Evolutionary conservation across 2,329 filamentous ascomycete genomes (phyloP), one percentile per base, ranked within the genome.

Genomic region (Talaromyces sp.): DNA sequence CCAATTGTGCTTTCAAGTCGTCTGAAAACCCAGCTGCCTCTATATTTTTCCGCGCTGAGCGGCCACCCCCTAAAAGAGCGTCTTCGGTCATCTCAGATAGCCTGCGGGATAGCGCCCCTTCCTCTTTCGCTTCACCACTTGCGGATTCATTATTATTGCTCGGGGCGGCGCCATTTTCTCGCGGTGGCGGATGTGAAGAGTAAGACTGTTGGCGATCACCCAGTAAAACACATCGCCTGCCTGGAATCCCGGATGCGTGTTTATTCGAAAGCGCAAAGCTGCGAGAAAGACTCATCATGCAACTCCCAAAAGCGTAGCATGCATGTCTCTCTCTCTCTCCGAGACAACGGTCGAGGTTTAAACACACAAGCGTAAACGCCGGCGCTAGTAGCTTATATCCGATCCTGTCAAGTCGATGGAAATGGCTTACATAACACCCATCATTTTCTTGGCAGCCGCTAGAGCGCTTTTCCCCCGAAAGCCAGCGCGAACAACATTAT

Each of bases 11-110:
- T 71, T 84, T 85, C 65, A 88, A 71, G 5, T 87, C 84, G 57
- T 86, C 83, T 62, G 82, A 85, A 73, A 88, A 88, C 55, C 84
- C 84, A 30, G 83, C 84, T 64, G 87, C 83, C 67, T 83, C 76
- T n/a, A 88, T 78, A 55, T 82, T 82, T 67, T 81, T 85, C 54
- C 74, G 77, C 33, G 84, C 82, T 59, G 81, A 80, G 62, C 80
- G 79, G 30, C 83, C 82, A 33, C 84, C 83, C 57, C 79, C 78
- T 53, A 83, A 77, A 30, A 88, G 73, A 17, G 79, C 78, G 64
- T 87, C 81, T 64, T 88, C 84, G 51, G 82, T 85, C 84, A 88
- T 83, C 62, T 84, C 79, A 4, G 81, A 79, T 61, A 88, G 72
- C 19, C 84, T 78, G 19, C 83, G 76, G 2, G 82, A 82, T 80